Base-by-base conservation (phyloP, 169 alveolate genomes). In the Eimeria tenella region DNA sequence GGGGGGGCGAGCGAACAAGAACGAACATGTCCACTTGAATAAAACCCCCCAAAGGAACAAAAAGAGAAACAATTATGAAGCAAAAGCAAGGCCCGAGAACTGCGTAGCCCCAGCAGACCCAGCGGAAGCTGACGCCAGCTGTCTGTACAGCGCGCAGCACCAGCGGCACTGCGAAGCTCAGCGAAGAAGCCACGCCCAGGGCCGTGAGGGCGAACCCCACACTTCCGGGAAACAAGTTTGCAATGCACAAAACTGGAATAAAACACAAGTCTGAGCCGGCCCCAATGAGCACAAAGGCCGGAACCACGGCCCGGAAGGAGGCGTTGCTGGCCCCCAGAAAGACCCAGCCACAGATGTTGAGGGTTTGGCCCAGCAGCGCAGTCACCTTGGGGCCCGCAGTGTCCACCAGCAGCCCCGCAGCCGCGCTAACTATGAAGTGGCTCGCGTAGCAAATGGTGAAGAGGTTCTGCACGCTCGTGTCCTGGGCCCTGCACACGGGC, bases 321-420 rank as follows among this genome's bases (percentile, higher is more conserved):
- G 25, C 21, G 25, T 42, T 17, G 52, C 21, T 15, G 17, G 19
- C 7, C 8, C 94, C 83, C 55, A 95, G 77, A 42, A 95, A 86
- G 62, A 92, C 10, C 97, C 97, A 95, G 9, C 96, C 94, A 50
- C 93, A 68, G 53, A 95, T 62, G 84, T 84, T 88, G 79, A 94
- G 82, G 55, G 58, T 19, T 65, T 95, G 96, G 49, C 97, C 97
- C 56, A 95, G 52, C 55, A 95, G 31, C 3, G 95, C 96, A 5
- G 97, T 94, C 31, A 92, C 50, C 87, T 86, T 83, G 6, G 97
- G 97, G 0, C 97, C 97, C 50, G 91, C 90, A 65, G 88, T 62
- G 73, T 95, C 97, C 58, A 94, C 74, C 55, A 93, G 91, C 1
- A 79, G 71, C 42, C 97, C 97, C 5, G 97, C 94, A 60, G 90